phyloP scores from a whole-genome alignment of 2,329 filamentous ascomycete genomes.

The Aspergillus sp. region DNA sequence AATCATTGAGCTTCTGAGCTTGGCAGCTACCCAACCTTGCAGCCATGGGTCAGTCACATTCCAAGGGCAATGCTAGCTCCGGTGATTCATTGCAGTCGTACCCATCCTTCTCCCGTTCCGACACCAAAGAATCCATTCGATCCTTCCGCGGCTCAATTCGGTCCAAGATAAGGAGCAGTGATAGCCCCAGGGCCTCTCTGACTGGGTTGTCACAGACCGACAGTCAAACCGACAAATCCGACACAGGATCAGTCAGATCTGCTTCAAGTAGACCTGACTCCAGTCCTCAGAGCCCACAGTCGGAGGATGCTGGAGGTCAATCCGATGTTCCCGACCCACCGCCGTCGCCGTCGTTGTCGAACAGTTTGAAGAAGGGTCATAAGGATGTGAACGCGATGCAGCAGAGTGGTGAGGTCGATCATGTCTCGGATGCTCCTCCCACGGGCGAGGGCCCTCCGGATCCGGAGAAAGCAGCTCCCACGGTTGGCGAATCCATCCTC shows the following conservation, averaged over 20 bases:
- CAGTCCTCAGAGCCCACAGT: constrained; percentile 26
- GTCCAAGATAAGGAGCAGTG: constrained; percentile 68
- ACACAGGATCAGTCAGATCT: constrained; percentile 60
- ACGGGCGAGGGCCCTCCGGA: constrained; percentile 50
- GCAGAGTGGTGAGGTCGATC: constrained; percentile 81
- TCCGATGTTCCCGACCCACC: constrained; percentile 54
- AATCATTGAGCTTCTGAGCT: constrained; percentile 15
- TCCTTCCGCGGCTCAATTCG: constrained; percentile 73
- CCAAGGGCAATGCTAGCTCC: constrained; percentile 48
- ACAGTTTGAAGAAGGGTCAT: constrained; percentile 62
- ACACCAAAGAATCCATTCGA: constrained; percentile 84
- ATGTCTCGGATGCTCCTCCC: constrained; percentile 85
- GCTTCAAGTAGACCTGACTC: constrained; percentile 42
- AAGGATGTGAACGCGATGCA: constrained; percentile 74
- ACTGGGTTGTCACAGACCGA: constrained; percentile 57
- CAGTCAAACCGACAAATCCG: constrained; percentile 52
- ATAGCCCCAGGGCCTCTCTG: constrained; percentile 73
- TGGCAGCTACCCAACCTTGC: constrained; percentile 27
- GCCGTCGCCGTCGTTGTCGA: constrained; percentile 78
- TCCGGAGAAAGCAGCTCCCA: constrained; percentile 44
- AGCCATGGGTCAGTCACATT: constrained; percentile 46
- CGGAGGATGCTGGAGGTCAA: constrained; percentile 40
- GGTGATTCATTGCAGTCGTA: constrained; percentile 67
- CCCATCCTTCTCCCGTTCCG: constrained; percentile 83
- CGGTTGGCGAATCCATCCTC: constrained; percentile 81